phyloP scores from a whole-genome alignment of 352 stramenopile genomes.

The Plasmopara halstedii region DNA sequence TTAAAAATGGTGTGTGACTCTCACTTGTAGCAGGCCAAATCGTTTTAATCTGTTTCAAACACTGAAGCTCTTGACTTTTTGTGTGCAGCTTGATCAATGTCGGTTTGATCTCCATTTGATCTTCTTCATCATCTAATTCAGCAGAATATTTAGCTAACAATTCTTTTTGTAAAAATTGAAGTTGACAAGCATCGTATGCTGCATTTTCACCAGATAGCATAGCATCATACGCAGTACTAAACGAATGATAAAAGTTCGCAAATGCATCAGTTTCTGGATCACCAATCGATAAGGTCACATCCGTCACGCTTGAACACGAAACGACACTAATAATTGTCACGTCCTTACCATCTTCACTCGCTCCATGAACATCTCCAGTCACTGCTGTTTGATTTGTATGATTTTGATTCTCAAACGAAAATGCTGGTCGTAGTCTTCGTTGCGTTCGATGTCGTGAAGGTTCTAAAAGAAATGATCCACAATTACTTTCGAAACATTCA shows the following conservation, averaged over 20 bases:
- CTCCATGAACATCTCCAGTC: slow-evolving; percentile 26
- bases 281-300: slow-evolving; percentile 41
- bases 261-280: slow-evolving; percentile 39
- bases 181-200: slow-evolving; percentile 49
- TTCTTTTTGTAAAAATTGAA: slow-evolving; percentile 59
- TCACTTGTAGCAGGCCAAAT: slow-evolving; percentile 41
- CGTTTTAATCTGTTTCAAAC: slow-evolving; percentile 30
- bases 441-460: slow-evolving; percentile 1
- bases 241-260: slow-evolving; percentile 43
- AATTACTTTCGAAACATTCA: slow-evolving; percentile 30
- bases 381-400: slow-evolving; percentile 3
- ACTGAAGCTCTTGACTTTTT: slow-evolving; percentile 29
- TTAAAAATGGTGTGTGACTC: slow-evolving; percentile 64
- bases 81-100: slow-evolving; percentile 49
- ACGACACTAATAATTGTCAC: slow-evolving; percentile 52
- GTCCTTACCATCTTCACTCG: slow-evolving; percentile 30
- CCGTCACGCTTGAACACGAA: slow-evolving; percentile 28
- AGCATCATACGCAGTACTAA: slow-evolving; percentile 51
- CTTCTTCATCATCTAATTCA: slow-evolving; percentile 9
- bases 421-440: slow-evolving; percentile 17
- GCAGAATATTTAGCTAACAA: slow-evolving; percentile 35
- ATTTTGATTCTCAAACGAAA: slow-evolving; percentile 19
- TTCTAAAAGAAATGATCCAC: slow-evolving; percentile 17
- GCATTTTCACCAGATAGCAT: slow-evolving; percentile 47
- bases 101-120: slow-evolving; percentile 32